Evolutionary conservation across 805 yeast genomes (phyloP), one percentile per base, ranked within the genome.

Genomic region (Kodamaea laetipori): DNA sequence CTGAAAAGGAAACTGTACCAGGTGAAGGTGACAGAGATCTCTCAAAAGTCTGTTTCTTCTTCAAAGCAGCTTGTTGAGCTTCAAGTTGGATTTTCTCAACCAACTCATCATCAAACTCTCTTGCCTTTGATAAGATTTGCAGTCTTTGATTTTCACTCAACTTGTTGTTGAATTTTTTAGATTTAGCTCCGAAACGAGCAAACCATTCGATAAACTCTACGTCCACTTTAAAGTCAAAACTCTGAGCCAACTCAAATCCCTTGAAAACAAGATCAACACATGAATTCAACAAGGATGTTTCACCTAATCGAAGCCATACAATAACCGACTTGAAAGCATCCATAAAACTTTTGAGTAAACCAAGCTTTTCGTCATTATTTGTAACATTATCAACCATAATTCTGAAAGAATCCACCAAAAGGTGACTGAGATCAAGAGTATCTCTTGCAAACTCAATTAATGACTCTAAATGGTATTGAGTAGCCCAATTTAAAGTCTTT

Each of bases 361-460:
- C 35, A 34, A 37, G 39, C 41, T 46, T 30, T 13, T 19, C 34
- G 10, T 37, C 37, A 3, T 44, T 19, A 17, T 49, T 51, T 10
- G 39, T 43, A n/a, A 55, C 42, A 12, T 38, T 49, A 31, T 58
- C 63, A 27, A 52, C 35, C 10, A 67, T 46, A n/a, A 76, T 69
- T 46, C 82, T 70, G 55, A 78, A 85, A 2, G 90, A 79, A 43
- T 76, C 81, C n/a, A 90, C 59, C 25, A 90, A 65, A 1, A 73
- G 61, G 48, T 83, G 82, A 46, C 95, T 83, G 24, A 87, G 70
- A 52, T 90, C 97, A 39, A 92, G 71, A 0, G 88, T 82, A 57
- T 89, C 96, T 59, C 95, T 77, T 2, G 97, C 86, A 53, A 89
- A 90, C 44, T 90, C 95, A 33, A 83, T 76, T 53, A 88, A 69